Evolutionary conservation across 2,329 filamentous ascomycete genomes (phyloP), one percentile per base, ranked within the genome.

Genomic region (Pseudocercospora crystallina): DNA sequence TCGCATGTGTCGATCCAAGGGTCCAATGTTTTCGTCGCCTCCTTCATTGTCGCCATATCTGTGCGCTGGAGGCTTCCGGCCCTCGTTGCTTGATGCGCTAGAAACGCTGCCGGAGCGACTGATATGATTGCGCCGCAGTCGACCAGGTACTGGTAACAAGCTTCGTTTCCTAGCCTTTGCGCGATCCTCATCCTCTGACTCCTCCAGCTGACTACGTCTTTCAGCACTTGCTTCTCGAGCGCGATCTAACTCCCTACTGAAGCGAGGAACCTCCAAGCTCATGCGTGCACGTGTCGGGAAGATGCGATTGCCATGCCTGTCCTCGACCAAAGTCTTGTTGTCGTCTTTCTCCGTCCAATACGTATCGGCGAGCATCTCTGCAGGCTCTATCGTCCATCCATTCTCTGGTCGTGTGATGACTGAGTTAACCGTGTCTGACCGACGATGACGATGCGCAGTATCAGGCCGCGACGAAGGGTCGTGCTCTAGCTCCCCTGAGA

Each of bases 331-430:
- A 45, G 79, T 79, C 67, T 91, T 95, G 69, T 96, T 90, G 51
- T 85, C 77, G 30, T 81, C 82, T 62, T 91, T 84, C 67, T 96
- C 90, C 15, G 95, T 73, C 94, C 94, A 99, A 64, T 91, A 89
- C 1, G 87, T 79, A 73, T 99, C 94, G 4, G 91, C 91, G 40
- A 97, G 75, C 69, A 96, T 80, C 66, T 97, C 91, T 49, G 88
- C 85, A 0, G 92, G 89, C 38, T 87, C 82, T 13, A 91, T 82
- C 34, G 82, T 80, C 94, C 94, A 97, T 64, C 95, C 90, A 17
- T 90, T 83, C 52, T 89, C 82, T 1, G 87, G 85, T 42, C 90
- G 82, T 49, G 84, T 83, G 3, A 82, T 74, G 54, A 90, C 90
- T 10, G 76, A 73, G 30, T 65, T 70, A 40, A 69, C 71, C 10